These are phyloP conservation scores for Selenicereus undatus DNA, from an alignment of 148 eudicot genomes.

Conservation along the genomic window DNA sequence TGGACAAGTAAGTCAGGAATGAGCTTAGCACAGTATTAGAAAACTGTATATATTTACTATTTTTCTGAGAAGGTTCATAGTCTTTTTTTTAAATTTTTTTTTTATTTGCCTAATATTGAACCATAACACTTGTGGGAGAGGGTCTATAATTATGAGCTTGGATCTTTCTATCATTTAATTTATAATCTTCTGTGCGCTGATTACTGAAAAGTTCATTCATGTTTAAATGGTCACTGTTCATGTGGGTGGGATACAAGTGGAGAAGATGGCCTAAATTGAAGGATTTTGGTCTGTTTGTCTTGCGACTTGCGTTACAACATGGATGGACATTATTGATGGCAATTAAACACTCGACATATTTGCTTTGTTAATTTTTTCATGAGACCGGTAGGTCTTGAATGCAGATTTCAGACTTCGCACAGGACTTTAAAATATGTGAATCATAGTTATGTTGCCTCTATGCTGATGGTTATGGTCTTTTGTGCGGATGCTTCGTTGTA, in stretches of 20 bases:
- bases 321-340: not conserved
- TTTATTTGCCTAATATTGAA: too few relatives aligned
- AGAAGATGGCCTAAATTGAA: not conserved
- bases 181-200: too few relatives aligned
- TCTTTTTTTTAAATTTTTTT: not conserved
- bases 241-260: not conserved
- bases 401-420: not conserved
- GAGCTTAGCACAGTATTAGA: not conserved
- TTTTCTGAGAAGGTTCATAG: not conserved
- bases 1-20: not conserved
- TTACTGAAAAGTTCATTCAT: not conserved
- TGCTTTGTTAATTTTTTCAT: not conserved
- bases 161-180: too few relatives aligned
- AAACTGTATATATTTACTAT: not conserved
- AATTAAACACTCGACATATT: not conserved
- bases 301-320: not conserved
- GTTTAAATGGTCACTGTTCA: not conserved
- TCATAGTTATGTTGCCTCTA: not conserved
- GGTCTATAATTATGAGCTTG: too few relatives aligned
- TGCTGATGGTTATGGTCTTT: not conserved
- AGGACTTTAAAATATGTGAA: not conserved
- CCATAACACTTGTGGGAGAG: not conserved
- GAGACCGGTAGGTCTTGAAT: not conserved
- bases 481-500: not conserved
- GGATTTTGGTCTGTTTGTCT: not conserved